A percentile compares a stretch with the other conserved stretches of the same genome.
Evolutionary conservation across 1,284 basidiomycete genomes (phyloP).

Genomic region (Boletus holoroseus): DNA sequence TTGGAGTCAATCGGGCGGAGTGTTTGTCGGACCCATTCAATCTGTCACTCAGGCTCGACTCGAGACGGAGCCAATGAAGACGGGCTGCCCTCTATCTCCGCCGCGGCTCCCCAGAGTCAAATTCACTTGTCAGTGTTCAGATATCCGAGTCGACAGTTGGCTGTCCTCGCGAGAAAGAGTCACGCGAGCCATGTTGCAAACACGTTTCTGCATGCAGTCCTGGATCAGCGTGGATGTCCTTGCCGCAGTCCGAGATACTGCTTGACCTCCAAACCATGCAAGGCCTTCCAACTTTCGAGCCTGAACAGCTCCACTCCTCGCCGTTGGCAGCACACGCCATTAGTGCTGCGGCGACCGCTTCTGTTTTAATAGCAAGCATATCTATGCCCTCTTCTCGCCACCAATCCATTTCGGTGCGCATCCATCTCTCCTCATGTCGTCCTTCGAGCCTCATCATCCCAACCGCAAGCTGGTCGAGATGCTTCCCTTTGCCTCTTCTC

Average conservation of each 20-base stretch:
- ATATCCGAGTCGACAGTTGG: background rate
- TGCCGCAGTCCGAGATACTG: slow-evolving; percentile 15
- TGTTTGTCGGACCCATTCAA: background rate
- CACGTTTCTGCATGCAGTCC: slow-evolving; percentile 28
- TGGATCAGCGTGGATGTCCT: slow-evolving; percentile 24
- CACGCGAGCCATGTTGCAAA: slow-evolving; percentile 30
- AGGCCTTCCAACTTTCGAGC: slow-evolving; percentile 31
- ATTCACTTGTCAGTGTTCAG: background rate
- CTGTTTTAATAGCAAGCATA: slow-evolving; percentile 30
- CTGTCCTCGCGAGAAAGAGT: background rate
- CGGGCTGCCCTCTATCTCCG: slow-evolving; percentile 9
- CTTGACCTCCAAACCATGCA: slow-evolving; percentile 31
- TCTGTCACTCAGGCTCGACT: background rate
- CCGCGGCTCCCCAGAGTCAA: background rate
- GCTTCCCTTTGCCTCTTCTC: slow-evolving; percentile 33
- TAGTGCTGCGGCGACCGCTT: slow-evolving; percentile 32
- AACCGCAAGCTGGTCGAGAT: slow-evolving; percentile 34
- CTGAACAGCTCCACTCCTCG: slow-evolving; percentile 28
- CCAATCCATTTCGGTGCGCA: slow-evolving; percentile 31
- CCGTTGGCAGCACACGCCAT: slow-evolving; percentile 30
- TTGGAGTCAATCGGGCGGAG: no score
- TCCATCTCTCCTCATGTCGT: slow-evolving; percentile 14
- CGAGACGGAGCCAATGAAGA: no score
- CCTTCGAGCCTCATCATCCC: slow-evolving; percentile 14
- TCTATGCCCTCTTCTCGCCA: slow-evolving; percentile 28